Conservation (phyloP, 2,329 filamentous ascomycete genomes). For the Penicillium sp. region DNA sequence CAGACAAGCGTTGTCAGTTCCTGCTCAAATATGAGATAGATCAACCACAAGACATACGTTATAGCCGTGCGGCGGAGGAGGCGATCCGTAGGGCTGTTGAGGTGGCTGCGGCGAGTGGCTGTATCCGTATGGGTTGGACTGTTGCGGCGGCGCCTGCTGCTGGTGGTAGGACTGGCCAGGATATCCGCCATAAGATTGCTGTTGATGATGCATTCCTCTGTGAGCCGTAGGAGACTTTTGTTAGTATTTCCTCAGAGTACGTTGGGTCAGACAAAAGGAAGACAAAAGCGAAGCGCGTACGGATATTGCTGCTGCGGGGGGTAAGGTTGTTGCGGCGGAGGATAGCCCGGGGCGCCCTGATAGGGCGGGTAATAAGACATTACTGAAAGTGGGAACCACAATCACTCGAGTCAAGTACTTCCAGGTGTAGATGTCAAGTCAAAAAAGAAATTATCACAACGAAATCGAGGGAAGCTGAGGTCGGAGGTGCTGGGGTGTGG, state of each 20-base stretch:
- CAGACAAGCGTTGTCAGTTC: slow-evolving; percentile 5
- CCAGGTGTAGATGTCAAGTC: neutral
- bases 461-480: slow-evolving; percentile 15
- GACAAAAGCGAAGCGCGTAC: slow-evolving; percentile 35
- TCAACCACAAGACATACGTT: slow-evolving; percentile 35
- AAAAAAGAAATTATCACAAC: slow-evolving; percentile 8
- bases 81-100: slow-evolving; percentile 38
- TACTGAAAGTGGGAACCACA: slow-evolving; percentile 14
- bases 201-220: slow-evolving; percentile 43
- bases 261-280: slow-evolving; percentile 12
- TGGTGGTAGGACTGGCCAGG: slow-evolving; percentile 42
- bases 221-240: slow-evolving; percentile 4
- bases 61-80: slow-evolving; percentile 40
- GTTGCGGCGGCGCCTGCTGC: slow-evolving; percentile 52
- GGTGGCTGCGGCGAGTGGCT: slow-evolving; percentile 47
- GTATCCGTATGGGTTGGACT: slow-evolving; percentile 47
- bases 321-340: slow-evolving; percentile 52
- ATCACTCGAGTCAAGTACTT: slow-evolving; percentile 17
- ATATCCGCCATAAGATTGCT: slow-evolving; percentile 44
- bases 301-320: slow-evolving; percentile 47
- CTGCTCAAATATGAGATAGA: neutral
- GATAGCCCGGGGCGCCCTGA: slow-evolving; percentile 59
- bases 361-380: slow-evolving; percentile 70
- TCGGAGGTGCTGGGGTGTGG: slow-evolving; percentile 23
- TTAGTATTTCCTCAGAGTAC: neutral